Evolutionary conservation across 2,329 filamentous ascomycete species (phyloP).

Genomic region (Metarhizium guizhouense): DNA sequence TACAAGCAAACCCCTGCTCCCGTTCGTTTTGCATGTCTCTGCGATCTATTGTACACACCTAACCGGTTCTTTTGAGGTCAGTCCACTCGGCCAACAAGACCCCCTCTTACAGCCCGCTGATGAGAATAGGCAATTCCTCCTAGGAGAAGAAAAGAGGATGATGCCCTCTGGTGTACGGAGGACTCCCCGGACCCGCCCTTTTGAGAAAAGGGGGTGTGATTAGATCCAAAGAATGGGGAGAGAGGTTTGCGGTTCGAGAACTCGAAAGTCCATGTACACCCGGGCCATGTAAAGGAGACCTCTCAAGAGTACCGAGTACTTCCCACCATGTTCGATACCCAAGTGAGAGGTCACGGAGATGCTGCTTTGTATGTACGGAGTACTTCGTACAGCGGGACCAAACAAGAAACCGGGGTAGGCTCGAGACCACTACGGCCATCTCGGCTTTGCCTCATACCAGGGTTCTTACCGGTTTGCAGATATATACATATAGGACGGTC

Average conservation of each 20-base stretch:
- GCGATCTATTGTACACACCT: not conserved
- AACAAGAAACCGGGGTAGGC: not conserved
- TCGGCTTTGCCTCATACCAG: not conserved
- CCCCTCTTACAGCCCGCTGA: not conserved
- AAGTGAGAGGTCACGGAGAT: not conserved
- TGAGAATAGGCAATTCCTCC: not conserved
- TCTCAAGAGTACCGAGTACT: not conserved
- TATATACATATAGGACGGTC: slow-evolving; percentile 1
- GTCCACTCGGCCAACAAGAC: not conserved
- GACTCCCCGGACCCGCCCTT: not conserved
- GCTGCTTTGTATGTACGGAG: not conserved
- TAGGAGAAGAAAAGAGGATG: not conserved
- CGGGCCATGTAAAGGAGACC: not conserved
- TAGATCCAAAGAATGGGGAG: not conserved
- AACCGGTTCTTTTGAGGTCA: not conserved
- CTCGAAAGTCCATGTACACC: not conserved
- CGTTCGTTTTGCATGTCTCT: not conserved
- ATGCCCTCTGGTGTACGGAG: too few species aligned
- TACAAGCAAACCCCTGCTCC: not conserved
- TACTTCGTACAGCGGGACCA: not conserved
- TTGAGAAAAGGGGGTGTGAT: not conserved
- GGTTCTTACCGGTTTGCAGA: not conserved
- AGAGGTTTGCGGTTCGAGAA: not conserved
- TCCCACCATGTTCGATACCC: not conserved
- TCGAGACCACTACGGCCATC: not conserved